Conservation (phyloP, 306 rosid species). For the Vigna reflexopilosa region DNA sequence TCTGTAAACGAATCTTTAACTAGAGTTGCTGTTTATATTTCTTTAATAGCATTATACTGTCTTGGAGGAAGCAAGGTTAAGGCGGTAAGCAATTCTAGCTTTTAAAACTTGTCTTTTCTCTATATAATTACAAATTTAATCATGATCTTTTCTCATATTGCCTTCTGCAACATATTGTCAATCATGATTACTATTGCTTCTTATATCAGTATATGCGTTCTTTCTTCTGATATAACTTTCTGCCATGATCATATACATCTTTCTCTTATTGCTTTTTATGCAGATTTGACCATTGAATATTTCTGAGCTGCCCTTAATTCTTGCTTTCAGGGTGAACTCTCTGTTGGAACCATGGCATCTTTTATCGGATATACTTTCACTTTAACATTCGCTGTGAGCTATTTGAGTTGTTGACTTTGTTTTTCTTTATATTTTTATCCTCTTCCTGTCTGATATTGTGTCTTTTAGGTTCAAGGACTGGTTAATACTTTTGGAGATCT, state of each 20-base stretch:
- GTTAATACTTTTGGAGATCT: slow-evolving; percentile 96
- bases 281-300: slow-evolving; percentile 29
- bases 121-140: slow-evolving; percentile 14
- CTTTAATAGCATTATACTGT: slow-evolving; percentile 73
- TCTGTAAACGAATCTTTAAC: slow-evolving; percentile 89
- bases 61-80: slow-evolving; percentile 99
- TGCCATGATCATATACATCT: slow-evolving; percentile 1
- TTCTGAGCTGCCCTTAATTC: slow-evolving; percentile 42
- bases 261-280: slow-evolving; percentile 27
- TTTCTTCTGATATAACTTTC: background rate
- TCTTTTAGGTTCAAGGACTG: slow-evolving; percentile 94
- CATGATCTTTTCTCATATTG: background rate
- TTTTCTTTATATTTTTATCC: slow-evolving; percentile 32
- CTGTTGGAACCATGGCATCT: slow-evolving; percentile 95
- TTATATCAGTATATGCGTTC: background rate
- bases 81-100: slow-evolving; percentile 71
- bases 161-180: background rate
- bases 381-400: slow-evolving; percentile 88
- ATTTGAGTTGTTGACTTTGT: slow-evolving; percentile 37
- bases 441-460: slow-evolving; percentile 41
- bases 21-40: slow-evolving; percentile 88
- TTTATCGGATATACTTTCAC: slow-evolving; percentile 98
- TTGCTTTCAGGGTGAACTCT: slow-evolving; percentile 84
- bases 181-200: slow-evolving; percentile 13
- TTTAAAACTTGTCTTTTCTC: slow-evolving; percentile 14